Evolutionary conservation across 441 rosid species (phyloP).

Genomic region (Gossypium lobatum): DNA sequence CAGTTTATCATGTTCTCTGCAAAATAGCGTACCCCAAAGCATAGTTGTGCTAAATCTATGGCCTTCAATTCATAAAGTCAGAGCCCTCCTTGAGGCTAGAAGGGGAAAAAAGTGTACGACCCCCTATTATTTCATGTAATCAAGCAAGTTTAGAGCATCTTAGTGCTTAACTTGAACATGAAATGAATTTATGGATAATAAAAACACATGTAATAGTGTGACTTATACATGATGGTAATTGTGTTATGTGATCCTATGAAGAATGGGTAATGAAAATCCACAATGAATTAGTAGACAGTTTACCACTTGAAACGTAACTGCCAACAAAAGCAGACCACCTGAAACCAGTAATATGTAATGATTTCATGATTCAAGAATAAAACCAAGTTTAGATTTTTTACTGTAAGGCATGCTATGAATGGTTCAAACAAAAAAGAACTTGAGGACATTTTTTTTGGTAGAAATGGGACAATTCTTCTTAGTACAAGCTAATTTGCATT

Average conservation of each 20-base stretch:
- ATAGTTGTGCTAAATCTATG: background rate
- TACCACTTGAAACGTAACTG: background rate
- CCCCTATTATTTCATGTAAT: background rate
- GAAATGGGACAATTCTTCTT: background rate
- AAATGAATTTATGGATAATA: background rate
- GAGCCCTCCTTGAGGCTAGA: background rate
- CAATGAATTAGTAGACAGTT: background rate
- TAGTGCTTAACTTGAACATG: background rate
- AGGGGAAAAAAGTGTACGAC: background rate
- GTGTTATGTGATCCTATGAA: background rate
- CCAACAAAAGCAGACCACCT: background rate
- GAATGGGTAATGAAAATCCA: background rate
- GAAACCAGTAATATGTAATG: background rate
- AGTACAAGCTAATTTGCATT: background rate
- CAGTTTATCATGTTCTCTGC: background rate
- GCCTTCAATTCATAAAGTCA: background rate
- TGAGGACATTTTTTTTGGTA: background rate
- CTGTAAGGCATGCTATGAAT: background rate
- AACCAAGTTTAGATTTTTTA: conserved; percentile 3
- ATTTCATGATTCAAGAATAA: background rate
- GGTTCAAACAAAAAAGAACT: background rate
- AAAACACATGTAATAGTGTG: background rate
- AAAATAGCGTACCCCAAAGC: conserved; percentile 4
- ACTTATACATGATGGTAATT: background rate
- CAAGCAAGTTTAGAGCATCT: background rate